phyloP scores from a whole-genome alignment of 1,284 basidiomycete genomes.

The Cystobasidium pallidum region DNA sequence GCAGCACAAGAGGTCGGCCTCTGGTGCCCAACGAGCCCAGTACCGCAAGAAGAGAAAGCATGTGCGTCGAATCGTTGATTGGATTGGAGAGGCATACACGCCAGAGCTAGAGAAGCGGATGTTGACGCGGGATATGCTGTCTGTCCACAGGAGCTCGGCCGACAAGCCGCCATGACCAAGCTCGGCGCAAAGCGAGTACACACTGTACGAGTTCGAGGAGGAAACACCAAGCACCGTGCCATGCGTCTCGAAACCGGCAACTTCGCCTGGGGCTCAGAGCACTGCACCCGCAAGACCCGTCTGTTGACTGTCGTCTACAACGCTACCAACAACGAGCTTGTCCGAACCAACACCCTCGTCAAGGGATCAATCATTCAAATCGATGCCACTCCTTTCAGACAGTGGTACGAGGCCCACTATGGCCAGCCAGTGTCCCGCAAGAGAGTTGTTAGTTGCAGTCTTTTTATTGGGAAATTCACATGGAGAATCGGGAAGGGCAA shows the following conservation, averaged over 20 bases:
- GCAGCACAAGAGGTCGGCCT: slow-evolving; percentile 41
- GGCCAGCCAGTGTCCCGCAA: slow-evolving; percentile 86
- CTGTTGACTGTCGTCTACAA: slow-evolving; percentile 96
- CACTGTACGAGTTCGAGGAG: slow-evolving; percentile 88
- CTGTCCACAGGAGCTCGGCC: slow-evolving; percentile 74
- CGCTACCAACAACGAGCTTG: slow-evolving; percentile 96
- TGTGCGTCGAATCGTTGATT: slow-evolving; percentile 45
- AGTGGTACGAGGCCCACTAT: slow-evolving; percentile 98
- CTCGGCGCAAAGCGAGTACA: slow-evolving; percentile 90
- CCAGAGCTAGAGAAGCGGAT: too few relatives aligned
- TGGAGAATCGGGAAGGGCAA: too few relatives aligned
- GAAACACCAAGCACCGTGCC: slow-evolving; percentile 89
- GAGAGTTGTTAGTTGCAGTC: slow-evolving; percentile 53
- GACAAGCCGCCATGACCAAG: slow-evolving; percentile 93
- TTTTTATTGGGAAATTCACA: background rate
- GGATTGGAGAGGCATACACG: too few relatives aligned
- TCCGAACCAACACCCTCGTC: slow-evolving; percentile 96
- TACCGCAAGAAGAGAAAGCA: slow-evolving; percentile 92
- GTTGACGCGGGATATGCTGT: background rate
- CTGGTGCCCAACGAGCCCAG: slow-evolving; percentile 45
- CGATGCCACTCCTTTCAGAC: slow-evolving; percentile 94
- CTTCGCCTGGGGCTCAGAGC: slow-evolving; percentile 95
- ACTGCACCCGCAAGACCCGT: slow-evolving; percentile 87
- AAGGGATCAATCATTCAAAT: slow-evolving; percentile 92
- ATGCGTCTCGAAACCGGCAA: slow-evolving; percentile 91